Percentiles rank a stretch among this genome's conserved stretches.
phyloP scores from a whole-genome alignment of 176 grass and related monocot species.

The Saccharum officinarum region DNA sequence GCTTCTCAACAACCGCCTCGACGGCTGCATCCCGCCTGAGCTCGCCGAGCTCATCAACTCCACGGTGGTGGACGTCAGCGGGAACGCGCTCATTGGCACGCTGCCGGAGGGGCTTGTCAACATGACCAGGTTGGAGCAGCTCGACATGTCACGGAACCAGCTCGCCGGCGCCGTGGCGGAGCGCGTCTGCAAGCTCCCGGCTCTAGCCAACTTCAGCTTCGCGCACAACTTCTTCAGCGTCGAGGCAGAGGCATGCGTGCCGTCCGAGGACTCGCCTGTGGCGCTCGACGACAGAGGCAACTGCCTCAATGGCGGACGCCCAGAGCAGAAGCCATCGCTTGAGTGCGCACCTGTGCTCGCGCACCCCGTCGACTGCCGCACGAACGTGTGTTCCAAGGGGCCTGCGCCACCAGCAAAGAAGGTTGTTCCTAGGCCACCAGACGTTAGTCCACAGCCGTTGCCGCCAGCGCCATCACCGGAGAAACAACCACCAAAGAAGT shows the following conservation, averaged over 20 bases:
- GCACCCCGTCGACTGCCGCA: constrained; percentile 48
- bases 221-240: constrained; percentile 64
- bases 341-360: constrained; percentile 45
- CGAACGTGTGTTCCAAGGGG: constrained; percentile 31
- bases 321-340: constrained; percentile 33
- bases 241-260: constrained; percentile 37
- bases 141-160: constrained; percentile 57
- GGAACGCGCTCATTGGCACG: constrained; percentile 45
- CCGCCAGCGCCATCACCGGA: background rate
- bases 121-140: constrained; percentile 45
- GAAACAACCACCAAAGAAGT: background rate
- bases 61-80: constrained; percentile 52
- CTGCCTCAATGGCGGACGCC: constrained; percentile 39
- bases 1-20: constrained; percentile 57
- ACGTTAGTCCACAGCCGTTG: background rate
- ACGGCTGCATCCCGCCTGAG: constrained; percentile 60
- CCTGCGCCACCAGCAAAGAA: background rate
- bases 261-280: background rate
- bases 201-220: constrained; percentile 63
- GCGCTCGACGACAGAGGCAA: constrained; percentile 55
- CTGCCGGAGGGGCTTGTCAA: constrained; percentile 43
- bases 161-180: constrained; percentile 43
- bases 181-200: constrained; percentile 39
- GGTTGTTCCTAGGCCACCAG: background rate
- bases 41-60: constrained; percentile 41